Evolutionary conservation across 495 filamentous ascomycete species (phyloP).

Genomic region (Pseudomonodictys pantanalensis): DNA sequence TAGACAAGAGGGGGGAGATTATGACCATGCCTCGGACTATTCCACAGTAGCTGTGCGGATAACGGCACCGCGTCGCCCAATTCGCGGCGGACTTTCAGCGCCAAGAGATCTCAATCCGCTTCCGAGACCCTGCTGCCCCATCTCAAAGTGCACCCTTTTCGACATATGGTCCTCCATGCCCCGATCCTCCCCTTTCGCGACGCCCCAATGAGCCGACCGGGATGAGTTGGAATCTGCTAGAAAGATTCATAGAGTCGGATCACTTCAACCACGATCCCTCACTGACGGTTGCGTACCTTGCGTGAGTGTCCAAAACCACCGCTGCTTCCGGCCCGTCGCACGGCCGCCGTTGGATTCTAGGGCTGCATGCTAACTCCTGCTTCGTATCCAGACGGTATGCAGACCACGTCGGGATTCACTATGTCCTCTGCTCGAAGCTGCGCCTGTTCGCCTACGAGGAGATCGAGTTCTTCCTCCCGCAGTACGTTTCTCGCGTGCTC

Average conservation of each 20-base stretch:
- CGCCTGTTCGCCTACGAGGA: constrained; percentile 78
- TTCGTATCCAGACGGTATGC: constrained; percentile 62
- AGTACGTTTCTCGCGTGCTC: constrained; percentile 35
- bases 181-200: constrained; percentile 4
- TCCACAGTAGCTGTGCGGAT: neutral
- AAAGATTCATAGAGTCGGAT: constrained; percentile 76
- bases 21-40: neutral
- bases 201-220: constrained; percentile 36
- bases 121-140: neutral
- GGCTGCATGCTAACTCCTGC: constrained; percentile 7
- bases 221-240: constrained; percentile 61
- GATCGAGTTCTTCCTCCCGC: constrained; percentile 80
- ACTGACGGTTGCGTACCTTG: constrained; percentile 73
- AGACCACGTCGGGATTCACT: constrained; percentile 76
- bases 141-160: neutral
- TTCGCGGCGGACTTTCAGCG: neutral
- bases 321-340: constrained; percentile 12
- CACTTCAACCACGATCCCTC: constrained; percentile 80
- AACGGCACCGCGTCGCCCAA: neutral
- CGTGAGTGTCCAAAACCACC: constrained; percentile 51
- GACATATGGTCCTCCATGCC: neutral
- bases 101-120: neutral
- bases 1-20: neutral
- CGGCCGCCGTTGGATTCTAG: constrained; percentile 7
- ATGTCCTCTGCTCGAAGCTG: constrained; percentile 74